These are phyloP conservation scores for Alisma plantagoaquatica DNA, from an alignment of 106 monocot species.

Conservation along the genomic window DNA sequence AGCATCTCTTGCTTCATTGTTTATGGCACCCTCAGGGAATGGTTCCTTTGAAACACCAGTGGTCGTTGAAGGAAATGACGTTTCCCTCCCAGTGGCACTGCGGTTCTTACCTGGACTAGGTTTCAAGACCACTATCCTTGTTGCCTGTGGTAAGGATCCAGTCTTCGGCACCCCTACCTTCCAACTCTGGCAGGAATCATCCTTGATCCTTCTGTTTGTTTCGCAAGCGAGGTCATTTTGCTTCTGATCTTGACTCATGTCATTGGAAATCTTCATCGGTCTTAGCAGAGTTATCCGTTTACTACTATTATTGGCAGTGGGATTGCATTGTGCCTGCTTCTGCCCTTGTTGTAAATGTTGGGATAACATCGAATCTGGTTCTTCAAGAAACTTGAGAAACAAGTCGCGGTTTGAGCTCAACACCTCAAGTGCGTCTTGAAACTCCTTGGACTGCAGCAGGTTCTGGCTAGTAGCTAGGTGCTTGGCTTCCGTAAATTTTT, in stretches of 20 bases:
- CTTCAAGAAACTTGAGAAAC: slow-evolving; percentile 77
- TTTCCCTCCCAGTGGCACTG: slow-evolving; percentile 1
- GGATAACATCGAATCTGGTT: slow-evolving; percentile 68
- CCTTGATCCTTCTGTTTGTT: not conserved
- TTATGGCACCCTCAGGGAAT: slow-evolving; percentile 7
- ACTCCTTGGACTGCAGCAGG: slow-evolving; percentile 70
- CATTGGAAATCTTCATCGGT: slow-evolving; percentile 16
- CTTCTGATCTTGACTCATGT: not conserved
- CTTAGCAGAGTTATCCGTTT: slow-evolving; percentile 21
- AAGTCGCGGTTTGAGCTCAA: slow-evolving; percentile 84
- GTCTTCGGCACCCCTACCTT: slow-evolving; percentile 6
- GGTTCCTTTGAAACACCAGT: slow-evolving; percentile 1
- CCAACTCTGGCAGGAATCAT: not conserved
- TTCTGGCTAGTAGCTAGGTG: slow-evolving; percentile 49
- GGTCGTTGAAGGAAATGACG: not conserved
- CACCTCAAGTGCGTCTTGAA: slow-evolving; percentile 74
- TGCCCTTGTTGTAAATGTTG: slow-evolving; percentile 31
- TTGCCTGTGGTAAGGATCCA: slow-evolving; percentile 52
- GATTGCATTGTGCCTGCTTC: slow-evolving; percentile 1
- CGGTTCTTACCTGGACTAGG: slow-evolving; percentile 34
- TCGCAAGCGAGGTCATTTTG: not conserved
- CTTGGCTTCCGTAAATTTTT: slow-evolving; percentile 83
- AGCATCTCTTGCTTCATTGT: slow-evolving; percentile 14
- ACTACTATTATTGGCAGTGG: too few relatives aligned
- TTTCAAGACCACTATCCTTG: slow-evolving; percentile 88